Evolutionary conservation across 2,329 filamentous ascomycete species (phyloP).

Genomic region (Beauveria pseudobassiana): DNA sequence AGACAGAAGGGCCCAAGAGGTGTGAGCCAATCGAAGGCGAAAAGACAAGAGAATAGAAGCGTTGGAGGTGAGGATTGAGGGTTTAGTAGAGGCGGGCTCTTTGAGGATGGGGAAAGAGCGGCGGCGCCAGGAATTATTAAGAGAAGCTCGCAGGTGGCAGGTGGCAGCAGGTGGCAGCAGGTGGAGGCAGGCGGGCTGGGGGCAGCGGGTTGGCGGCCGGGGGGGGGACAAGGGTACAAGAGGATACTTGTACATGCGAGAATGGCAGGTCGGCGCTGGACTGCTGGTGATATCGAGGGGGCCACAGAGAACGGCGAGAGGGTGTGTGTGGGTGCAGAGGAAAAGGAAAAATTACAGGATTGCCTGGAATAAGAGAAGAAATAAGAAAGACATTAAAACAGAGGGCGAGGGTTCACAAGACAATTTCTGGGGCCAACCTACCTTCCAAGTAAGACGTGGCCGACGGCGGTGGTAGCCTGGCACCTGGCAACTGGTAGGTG

Average conservation of each 20-base stretch:
- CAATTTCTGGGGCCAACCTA: neutral
- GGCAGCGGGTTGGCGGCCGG: neutral
- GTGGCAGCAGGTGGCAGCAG: conserved; percentile 1
- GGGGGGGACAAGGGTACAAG: neutral
- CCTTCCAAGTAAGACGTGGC: neutral
- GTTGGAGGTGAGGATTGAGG: neutral
- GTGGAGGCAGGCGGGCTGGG: conserved; percentile 3
- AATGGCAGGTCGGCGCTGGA: neutral
- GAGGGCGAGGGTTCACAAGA: conserved; percentile 2
- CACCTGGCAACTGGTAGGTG: too few relatives aligned
- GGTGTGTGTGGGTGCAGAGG: neutral
- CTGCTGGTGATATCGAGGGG: neutral
- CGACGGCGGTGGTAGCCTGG: neutral
- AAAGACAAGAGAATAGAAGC: neutral
- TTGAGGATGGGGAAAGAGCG: neutral
- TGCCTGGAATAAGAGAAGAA: neutral
- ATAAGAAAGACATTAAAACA: neutral
- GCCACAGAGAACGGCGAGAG: neutral
- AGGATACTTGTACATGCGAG: conserved; percentile 7
- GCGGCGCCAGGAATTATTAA: conserved; percentile 9
- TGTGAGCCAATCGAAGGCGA: neutral
- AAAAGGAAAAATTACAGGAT: neutral
- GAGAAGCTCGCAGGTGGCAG: neutral
- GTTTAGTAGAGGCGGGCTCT: conserved; percentile 1
- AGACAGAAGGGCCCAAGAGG: neutral